Conservation (phyloP, 345 rosid species). For the Heritiera littoralis region DNA sequence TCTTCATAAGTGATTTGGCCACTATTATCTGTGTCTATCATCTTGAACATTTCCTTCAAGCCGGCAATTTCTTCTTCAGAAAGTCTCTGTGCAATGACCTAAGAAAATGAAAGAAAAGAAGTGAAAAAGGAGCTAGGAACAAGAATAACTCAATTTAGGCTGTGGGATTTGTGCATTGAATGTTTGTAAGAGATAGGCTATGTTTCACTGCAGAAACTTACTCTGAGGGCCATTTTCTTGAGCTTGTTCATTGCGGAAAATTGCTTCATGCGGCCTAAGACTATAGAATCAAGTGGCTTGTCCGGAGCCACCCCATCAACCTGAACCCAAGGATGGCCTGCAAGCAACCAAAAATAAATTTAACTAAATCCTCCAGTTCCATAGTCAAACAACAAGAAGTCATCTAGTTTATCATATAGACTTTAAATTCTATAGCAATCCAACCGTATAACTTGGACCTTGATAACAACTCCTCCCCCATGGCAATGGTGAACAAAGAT, state of each 20-base stretch:
- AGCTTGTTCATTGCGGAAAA: conserved; percentile 87
- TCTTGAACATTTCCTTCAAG: conserved; percentile 66
- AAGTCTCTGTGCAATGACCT: conserved; percentile 76
- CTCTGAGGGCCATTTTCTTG: conserved; percentile 81
- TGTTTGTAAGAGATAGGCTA: not conserved
- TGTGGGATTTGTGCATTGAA: not conserved
- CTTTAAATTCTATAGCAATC: not conserved
- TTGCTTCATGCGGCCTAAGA: conserved; percentile 66
- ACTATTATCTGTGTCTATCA: conserved; percentile 68
- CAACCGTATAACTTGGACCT: not conserved
- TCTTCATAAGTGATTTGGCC: conserved; percentile 76
- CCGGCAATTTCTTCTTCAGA: conserved; percentile 83
- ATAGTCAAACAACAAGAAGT: not conserved
- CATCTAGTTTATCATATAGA: not conserved
- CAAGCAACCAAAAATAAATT: conserved; percentile 16
- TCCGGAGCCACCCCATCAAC: conserved; percentile 80
- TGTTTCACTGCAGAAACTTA: conserved; percentile 33
- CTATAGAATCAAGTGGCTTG: conserved; percentile 79
- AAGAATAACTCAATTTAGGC: not conserved
- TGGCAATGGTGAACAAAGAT: not conserved
- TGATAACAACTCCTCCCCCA: not conserved
- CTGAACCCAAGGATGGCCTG: conserved; percentile 92
- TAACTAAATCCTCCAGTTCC: not conserved
- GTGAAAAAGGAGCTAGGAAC: not conserved
- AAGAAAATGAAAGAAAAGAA: not conserved